Percentiles rank a stretch among this genome's conserved stretches.
Conservation (phyloP, 2,329 filamentous ascomycete species). For the Xylariaceae sp. region DNA sequence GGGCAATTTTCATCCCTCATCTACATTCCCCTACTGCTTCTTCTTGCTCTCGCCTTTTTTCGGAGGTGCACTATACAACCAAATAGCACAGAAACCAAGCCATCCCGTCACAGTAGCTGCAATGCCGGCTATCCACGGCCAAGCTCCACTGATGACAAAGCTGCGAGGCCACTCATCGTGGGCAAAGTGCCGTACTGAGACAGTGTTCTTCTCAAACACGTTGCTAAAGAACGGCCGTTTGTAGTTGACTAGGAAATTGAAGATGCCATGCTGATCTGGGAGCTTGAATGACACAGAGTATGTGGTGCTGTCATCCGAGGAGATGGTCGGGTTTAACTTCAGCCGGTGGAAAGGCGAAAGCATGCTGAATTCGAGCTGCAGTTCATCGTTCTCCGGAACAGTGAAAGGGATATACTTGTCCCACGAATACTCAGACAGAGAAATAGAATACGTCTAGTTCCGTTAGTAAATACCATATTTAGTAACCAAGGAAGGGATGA, state of each 20-base stretch:
- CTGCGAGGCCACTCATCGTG: slow-evolving; percentile 96
- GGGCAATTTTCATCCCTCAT: not conserved
- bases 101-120: slow-evolving; percentile 84
- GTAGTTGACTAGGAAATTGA: slow-evolving; percentile 98
- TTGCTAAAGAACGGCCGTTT: slow-evolving; percentile 90
- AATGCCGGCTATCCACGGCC: slow-evolving; percentile 93
- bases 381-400: slow-evolving; percentile 70
- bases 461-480: slow-evolving; percentile 19
- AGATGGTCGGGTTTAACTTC: slow-evolving; percentile 64
- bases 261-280: slow-evolving; percentile 98
- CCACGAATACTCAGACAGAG: slow-evolving; percentile 83
- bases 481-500: not conserved
- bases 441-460: slow-evolving; percentile 79
- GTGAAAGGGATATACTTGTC: slow-evolving; percentile 78
- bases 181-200: slow-evolving; percentile 94
- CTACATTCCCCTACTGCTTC: slow-evolving; percentile 34
- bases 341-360: slow-evolving; percentile 96
- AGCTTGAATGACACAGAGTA: slow-evolving; percentile 80
- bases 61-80: slow-evolving; percentile 74
- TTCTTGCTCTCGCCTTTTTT: slow-evolving; percentile 37
- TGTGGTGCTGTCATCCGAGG: slow-evolving; percentile 71
- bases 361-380: slow-evolving; percentile 99
- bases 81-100: slow-evolving; percentile 82
- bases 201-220: slow-evolving; percentile 92
- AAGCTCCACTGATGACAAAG: slow-evolving; percentile 87